Percentiles rank a stretch among this genome's conserved stretches.
These are phyloP conservation scores for Polychaeton citri DNA, from an alignment of 2,329 filamentous ascomycete genomes.

Conservation along the genomic window DNA sequence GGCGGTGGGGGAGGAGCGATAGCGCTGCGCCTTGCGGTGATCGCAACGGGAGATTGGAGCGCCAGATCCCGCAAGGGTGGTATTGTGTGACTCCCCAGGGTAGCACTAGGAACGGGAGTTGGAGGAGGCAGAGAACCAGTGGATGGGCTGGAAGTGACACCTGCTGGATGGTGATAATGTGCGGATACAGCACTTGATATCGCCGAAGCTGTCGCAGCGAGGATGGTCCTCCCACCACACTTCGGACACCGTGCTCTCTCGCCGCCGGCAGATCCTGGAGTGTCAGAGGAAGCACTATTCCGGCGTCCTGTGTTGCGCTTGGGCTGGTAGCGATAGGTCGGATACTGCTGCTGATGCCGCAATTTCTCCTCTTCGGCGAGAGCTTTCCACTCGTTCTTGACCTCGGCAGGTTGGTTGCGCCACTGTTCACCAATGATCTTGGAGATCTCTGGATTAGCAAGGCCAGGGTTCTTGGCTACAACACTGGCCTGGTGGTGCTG, in stretches of 20 bases:
- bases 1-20: slow-evolving; percentile 1
- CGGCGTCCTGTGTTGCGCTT: slow-evolving; percentile 39
- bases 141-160: slow-evolving; percentile 11
- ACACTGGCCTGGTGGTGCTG: slow-evolving; percentile 81
- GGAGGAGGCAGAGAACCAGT: slow-evolving; percentile 13
- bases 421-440: slow-evolving; percentile 95
- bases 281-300: slow-evolving; percentile 18
- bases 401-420: slow-evolving; percentile 59
- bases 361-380: slow-evolving; percentile 88
- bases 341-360: slow-evolving; percentile 78
- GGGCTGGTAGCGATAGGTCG: slow-evolving; percentile 88
- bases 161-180: slow-evolving; percentile 5
- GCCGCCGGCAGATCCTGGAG: slow-evolving; percentile 9
- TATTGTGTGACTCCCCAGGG: slow-evolving; percentile 22
- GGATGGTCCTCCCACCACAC: slow-evolving; percentile 57
- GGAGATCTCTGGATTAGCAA: slow-evolving; percentile 90
- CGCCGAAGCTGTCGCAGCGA: slow-evolving; percentile 34
- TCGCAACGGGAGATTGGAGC: slow-evolving; percentile 21
- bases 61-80: slow-evolving; percentile 22
- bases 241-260: slow-evolving; percentile 48
- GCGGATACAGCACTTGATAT: slow-evolving; percentile 36
- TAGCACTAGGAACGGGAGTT: slow-evolving; percentile 17
- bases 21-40: slow-evolving; percentile 8
- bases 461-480: slow-evolving; percentile 67
- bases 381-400: slow-evolving; percentile 76